Percentiles rank a stretch among this genome's conserved stretches.
These are phyloP conservation scores for Alternaria brassicae DNA, from an alignment of 2,329 filamentous ascomycete species.

Conservation along the genomic window DNA sequence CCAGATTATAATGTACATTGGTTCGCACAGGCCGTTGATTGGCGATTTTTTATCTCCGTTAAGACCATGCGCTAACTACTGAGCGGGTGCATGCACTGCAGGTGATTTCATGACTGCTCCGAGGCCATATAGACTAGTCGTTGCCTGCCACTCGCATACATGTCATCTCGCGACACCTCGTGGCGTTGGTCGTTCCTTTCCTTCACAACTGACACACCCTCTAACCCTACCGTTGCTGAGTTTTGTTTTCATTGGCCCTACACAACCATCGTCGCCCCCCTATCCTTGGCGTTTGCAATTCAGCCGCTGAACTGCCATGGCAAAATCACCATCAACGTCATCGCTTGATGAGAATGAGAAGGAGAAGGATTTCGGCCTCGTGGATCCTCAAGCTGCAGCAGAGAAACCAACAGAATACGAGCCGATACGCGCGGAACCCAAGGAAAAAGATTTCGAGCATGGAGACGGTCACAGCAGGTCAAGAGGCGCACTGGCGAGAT, in stretches of 20 bases:
- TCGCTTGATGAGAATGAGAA: conserved; percentile 40
- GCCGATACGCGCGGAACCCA: conserved; percentile 45
- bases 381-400: conserved; percentile 46
- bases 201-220: neutral
- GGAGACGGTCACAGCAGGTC: conserved; percentile 25
- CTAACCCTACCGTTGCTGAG: neutral
- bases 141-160: conserved; percentile 20
- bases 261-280: conserved; percentile 5
- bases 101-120: conserved; percentile 33
- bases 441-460: conserved; percentile 45
- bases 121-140: conserved; percentile 26
- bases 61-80: conserved; percentile 31
- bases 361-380: conserved; percentile 49
- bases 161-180: conserved; percentile 9
- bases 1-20: conserved; percentile 30
- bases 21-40: conserved; percentile 24
- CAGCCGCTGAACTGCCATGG: conserved; percentile 10
- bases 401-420: conserved; percentile 47
- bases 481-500: conserved; percentile 34
- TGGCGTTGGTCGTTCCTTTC: conserved; percentile 9
- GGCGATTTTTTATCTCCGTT: conserved; percentile 38
- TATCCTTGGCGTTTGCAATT: conserved; percentile 1
- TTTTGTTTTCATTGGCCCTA: neutral
- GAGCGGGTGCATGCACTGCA: conserved; percentile 21
- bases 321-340: conserved; percentile 32